Evolutionary conservation across 192 early-diverging fungal species (phyloP), one percentile per base, ranked within the genome.

Genomic region (Powellomyces hirtus): DNA sequence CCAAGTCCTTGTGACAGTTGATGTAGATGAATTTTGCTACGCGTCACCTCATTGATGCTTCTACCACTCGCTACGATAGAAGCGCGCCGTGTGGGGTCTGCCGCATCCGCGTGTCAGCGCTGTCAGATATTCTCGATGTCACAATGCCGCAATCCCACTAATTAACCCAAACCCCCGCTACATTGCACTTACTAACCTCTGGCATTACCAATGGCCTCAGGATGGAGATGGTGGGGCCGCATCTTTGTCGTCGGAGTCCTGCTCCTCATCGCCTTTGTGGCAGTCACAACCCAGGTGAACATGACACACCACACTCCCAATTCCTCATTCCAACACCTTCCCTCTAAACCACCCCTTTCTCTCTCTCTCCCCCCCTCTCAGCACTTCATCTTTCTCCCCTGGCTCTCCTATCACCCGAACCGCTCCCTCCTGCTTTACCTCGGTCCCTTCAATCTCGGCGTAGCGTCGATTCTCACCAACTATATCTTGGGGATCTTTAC

Each of bases 391-490:
- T 81, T 84, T 37, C 20, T 51, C 4, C 75, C 71, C 18, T 84
- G 79, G 79, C 74, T 84, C 24, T 37, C 59, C 13, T 81, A 70
- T 53, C 45, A 68, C 49, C 44, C 24, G 1, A 44, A 72, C 1
- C 33, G 57, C 18, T 57, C 31, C 37, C 44, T 51, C n/a, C 59
- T 37, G 18, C 55, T 89, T 13, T 83, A 88, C 37, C 66, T 77
- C 11, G 79, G 79, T 10, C 88, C 89, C 4, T 94, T 96, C 81
- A 92, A 98, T 76, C 55, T 90, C 36, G 78, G 84, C 49, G 83
- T 93, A 26, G 74, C 87, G 31, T 80, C 89, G 36, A 86, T 95
- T n/a, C 90, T 85, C 76, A 80, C 89, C 78, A 95, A 97, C 79
- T 98, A 97, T 75, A 89, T 83, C 59, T 77, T 93, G 27, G 89